phyloP scores from a whole-genome alignment of 2,329 filamentous ascomycete species.

The Myriosclerotinia curreyana region DNA sequence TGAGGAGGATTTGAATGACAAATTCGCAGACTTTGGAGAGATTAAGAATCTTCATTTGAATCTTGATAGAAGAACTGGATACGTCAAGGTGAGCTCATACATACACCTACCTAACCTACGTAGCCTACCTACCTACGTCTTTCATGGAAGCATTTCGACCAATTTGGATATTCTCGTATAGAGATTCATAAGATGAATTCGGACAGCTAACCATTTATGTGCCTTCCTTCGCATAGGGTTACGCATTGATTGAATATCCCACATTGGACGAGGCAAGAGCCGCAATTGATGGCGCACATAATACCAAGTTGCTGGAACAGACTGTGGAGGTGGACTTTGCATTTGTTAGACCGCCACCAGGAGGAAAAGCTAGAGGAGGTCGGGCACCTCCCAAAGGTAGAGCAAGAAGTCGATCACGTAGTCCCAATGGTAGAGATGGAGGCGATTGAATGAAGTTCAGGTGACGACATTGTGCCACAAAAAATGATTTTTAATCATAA shows the following conservation, averaged over 20 bases:
- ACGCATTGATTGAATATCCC: constrained; percentile 80
- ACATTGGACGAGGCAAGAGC: constrained; percentile 75
- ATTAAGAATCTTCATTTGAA: constrained; percentile 87
- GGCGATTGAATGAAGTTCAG: constrained; percentile 30
- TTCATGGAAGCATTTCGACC: background rate
- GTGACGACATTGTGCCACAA: constrained; percentile 13
- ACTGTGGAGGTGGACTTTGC: constrained; percentile 79
- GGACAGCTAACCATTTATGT: constrained; percentile 11
- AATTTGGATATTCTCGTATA: constrained; percentile 9
- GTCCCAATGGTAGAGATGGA: constrained; percentile 36
- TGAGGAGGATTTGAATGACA: constrained; percentile 77
- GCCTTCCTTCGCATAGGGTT: constrained; percentile 59
- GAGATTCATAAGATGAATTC: constrained; percentile 1
- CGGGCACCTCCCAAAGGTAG: constrained; percentile 38
- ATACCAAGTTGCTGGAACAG: constrained; percentile 76
- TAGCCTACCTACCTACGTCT: background rate
- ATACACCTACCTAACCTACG: too few relatives aligned
- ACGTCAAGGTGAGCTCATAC: constrained; percentile 66
- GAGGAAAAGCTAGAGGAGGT: constrained; percentile 46
- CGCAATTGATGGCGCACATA: constrained; percentile 77
- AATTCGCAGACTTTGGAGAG: constrained; percentile 80
- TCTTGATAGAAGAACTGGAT: constrained; percentile 76
- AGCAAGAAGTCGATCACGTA: constrained; percentile 39
- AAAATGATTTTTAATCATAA: constrained; percentile 16
- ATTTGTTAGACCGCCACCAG: constrained; percentile 75